These are phyloP conservation scores for Ustilago xerochloae DNA, from an alignment of 1,284 basidiomycete species.

Conservation along the genomic window DNA sequence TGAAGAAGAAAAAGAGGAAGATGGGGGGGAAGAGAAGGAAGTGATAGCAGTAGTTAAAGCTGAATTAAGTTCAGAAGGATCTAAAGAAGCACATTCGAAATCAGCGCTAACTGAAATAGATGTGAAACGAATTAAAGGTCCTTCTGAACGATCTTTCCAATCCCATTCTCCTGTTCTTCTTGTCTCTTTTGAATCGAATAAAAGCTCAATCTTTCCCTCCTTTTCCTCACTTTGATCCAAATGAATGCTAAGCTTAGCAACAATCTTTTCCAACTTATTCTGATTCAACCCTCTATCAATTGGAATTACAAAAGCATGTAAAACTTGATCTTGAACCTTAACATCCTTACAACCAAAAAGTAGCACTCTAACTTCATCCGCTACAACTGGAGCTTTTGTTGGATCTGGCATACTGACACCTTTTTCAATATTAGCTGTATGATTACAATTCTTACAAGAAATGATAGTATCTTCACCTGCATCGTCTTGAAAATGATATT, in stretches of 20 bases:
- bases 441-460: constrained; percentile 62
- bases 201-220: constrained; percentile 12
- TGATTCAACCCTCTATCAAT: constrained; percentile 43
- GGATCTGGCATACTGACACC: constrained; percentile 52
- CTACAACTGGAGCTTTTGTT: constrained; percentile 7
- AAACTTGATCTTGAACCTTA: constrained; percentile 29
- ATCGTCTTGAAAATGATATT: constrained; percentile 65
- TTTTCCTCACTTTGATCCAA: neutral
- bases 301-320: constrained; percentile 55
- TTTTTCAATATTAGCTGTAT: constrained; percentile 66
- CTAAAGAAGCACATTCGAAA: constrained; percentile 48
- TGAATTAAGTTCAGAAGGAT: constrained; percentile 44
- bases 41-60: constrained; percentile 36
- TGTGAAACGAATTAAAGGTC: constrained; percentile 52
- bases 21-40: constrained; percentile 24
- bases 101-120: constrained; percentile 42
- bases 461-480: constrained; percentile 69
- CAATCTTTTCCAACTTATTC: constrained; percentile 50
- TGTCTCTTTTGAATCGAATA: constrained; percentile 23
- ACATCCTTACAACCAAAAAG: constrained; percentile 37
- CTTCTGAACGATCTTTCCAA: constrained; percentile 58
- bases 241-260: neutral
- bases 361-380: constrained; percentile 43
- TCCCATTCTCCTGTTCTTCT: constrained; percentile 40
- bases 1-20: neutral